Percentiles rank a stretch among this genome's conserved stretches.
Evolutionary conservation across 1,284 basidiomycete genomes (phyloP).

Genomic region (Trichosporon sp.): DNA sequence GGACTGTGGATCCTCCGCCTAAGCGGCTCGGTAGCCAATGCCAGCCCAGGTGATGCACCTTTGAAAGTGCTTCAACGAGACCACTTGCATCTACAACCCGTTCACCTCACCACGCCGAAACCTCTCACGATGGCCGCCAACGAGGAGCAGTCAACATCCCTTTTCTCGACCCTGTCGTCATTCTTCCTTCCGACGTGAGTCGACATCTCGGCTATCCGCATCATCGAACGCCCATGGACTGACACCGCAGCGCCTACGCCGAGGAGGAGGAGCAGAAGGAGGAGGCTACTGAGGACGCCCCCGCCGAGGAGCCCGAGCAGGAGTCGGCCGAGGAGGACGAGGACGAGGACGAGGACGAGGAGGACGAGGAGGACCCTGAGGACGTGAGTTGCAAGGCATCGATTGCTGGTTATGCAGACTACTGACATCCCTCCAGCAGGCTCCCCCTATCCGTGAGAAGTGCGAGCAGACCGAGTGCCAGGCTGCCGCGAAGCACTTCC

Average conservation of each 20-base stretch:
- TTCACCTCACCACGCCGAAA: conserved; percentile 14
- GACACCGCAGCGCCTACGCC: conserved; percentile 51
- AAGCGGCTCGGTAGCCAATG: conserved; percentile 23
- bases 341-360: conserved; percentile 54
- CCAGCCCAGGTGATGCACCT: conserved; percentile 20
- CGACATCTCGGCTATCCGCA: not conserved
- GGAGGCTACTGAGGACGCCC: conserved; percentile 50
- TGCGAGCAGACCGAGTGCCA: conserved; percentile 74
- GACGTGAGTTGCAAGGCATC: conserved; percentile 64
- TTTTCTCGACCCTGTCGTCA: conserved; percentile 44
- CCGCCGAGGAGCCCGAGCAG: conserved; percentile 49
- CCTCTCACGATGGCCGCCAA: conserved; percentile 29
- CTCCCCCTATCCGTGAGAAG: conserved; percentile 72
- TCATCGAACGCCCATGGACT: not conserved
- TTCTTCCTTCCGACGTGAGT: conserved; percentile 52
- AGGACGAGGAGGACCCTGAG: conserved; percentile 68
- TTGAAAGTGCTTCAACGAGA: conserved; percentile 2
- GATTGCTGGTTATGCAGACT: no score
- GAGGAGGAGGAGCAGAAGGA: conserved; percentile 53
- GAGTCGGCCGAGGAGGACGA: conserved; percentile 53
- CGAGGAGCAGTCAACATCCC: conserved; percentile 37
- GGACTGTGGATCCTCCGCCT: conserved; percentile 13
- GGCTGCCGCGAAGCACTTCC: conserved; percentile 77
- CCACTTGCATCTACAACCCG: conserved; percentile 21
- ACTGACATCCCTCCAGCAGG: conserved; percentile 34